Conservation (phyloP, 1,139 yeast genomes). For the Yamadazyma triangularis region DNA sequence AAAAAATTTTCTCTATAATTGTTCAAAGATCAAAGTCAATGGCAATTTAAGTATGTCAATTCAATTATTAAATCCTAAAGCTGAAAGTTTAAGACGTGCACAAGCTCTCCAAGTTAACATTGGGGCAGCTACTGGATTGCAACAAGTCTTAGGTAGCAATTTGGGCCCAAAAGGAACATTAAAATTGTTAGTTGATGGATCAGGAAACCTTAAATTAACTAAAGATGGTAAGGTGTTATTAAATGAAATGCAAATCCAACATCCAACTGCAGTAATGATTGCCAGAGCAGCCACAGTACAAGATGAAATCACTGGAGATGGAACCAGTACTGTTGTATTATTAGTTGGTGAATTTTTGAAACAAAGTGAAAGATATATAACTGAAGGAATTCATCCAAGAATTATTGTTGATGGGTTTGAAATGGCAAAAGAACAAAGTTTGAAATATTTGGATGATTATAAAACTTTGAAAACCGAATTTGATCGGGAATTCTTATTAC, state of each 20-base stretch:
- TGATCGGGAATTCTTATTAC: constrained; percentile 84
- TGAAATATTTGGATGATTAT: constrained; percentile 65
- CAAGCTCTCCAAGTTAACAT: constrained; percentile 96
- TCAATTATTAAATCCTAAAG: constrained; percentile 93
- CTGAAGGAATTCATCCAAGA: constrained; percentile 96
- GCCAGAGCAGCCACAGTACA: constrained; percentile 98
- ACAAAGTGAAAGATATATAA: constrained; percentile 88
- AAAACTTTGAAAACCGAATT: constrained; percentile 41
- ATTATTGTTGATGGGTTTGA: constrained; percentile 95
- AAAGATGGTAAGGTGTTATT: constrained; percentile 95
- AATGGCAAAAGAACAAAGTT: constrained; percentile 71
- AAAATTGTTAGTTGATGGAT: constrained; percentile 94
- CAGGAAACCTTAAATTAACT: constrained; percentile 91
- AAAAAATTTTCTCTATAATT: constrained; percentile 25
- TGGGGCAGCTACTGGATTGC: constrained; percentile 95
- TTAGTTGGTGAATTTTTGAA: constrained; percentile 91
- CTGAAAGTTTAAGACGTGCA: constrained; percentile 88
- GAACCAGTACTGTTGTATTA: constrained; percentile 95
- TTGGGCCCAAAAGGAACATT: constrained; percentile 97
- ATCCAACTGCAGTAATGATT: constrained; percentile 99
- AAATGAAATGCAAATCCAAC: constrained; percentile 97
- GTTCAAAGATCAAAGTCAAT: constrained; percentile 92
- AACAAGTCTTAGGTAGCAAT: constrained; percentile 84
- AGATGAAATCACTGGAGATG: constrained; percentile 98
- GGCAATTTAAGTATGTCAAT: constrained; percentile 57